Conservation (phyloP, 2,329 filamentous ascomycete genomes). For the Claviceps arundinis region DNA sequence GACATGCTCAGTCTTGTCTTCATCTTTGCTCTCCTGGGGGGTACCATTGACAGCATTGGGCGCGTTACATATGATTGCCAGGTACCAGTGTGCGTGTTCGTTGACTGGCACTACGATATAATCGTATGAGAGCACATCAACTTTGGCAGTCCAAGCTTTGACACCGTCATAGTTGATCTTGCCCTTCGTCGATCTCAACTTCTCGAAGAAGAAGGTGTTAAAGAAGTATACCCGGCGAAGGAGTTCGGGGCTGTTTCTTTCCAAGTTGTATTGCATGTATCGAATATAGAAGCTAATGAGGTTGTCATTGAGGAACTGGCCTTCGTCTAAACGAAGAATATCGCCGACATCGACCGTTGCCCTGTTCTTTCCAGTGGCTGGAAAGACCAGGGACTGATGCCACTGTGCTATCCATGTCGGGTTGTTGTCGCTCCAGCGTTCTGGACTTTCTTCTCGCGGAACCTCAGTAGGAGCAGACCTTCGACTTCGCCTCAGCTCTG, state of each 20-base stretch:
- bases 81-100: slow-evolving; percentile 78
- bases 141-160: slow-evolving; percentile 71
- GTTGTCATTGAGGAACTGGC: slow-evolving; percentile 84
- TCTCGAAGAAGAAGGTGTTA: slow-evolving; percentile 84
- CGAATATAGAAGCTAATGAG: slow-evolving; percentile 79
- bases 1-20: slow-evolving; percentile 4
- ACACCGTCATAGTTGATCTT: slow-evolving; percentile 76
- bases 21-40: slow-evolving; percentile 7
- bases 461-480: slow-evolving; percentile 9
- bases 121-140: slow-evolving; percentile 75
- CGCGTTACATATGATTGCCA: slow-evolving; percentile 89
- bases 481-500: slow-evolving; percentile 14
- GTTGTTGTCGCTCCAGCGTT: slow-evolving; percentile 38
- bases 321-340: slow-evolving; percentile 65
- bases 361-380: slow-evolving; percentile 41
- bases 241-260: slow-evolving; percentile 39
- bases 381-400: slow-evolving; percentile 49
- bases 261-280: slow-evolving; percentile 50
- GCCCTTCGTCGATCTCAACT: slow-evolving; percentile 49
- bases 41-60: slow-evolving; percentile 38
- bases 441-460: slow-evolving; percentile 8
- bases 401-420: slow-evolving; percentile 38
- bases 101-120: slow-evolving; percentile 90
- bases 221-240: slow-evolving; percentile 68
- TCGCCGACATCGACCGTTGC: slow-evolving; percentile 59